Evolutionary conservation across 2,329 filamentous ascomycete species (phyloP).

Genomic region (Xylariaceae sp.): DNA sequence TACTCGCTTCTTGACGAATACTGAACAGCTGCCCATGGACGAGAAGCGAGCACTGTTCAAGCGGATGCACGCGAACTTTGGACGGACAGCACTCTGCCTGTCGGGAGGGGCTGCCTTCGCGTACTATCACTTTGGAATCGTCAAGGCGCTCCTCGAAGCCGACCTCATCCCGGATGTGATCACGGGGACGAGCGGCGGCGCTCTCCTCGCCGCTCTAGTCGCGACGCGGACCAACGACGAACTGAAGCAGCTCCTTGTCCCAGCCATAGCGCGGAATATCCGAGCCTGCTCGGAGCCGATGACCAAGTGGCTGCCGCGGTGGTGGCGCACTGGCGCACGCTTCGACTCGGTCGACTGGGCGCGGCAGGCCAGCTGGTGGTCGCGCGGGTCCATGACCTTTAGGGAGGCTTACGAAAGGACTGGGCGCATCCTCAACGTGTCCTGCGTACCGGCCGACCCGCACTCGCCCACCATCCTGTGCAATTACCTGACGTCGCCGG

Average conservation of each 20-base stretch:
- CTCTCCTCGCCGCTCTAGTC: conserved; percentile 77
- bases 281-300: conserved; percentile 77
- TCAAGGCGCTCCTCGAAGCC: conserved; percentile 82
- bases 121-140: conserved; percentile 93
- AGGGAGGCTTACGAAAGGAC: conserved; percentile 90
- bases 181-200: conserved; percentile 91
- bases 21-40: conserved; percentile 58
- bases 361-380: conserved; percentile 78
- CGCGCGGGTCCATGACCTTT: conserved; percentile 85
- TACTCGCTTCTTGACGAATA: conserved; percentile 61
- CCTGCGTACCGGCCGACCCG: conserved; percentile 90
- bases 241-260: conserved; percentile 74
- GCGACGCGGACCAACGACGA: conserved; percentile 90
- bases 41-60: conserved; percentile 80
- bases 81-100: conserved; percentile 83
- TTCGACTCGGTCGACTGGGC: conserved; percentile 96
- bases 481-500: conserved; percentile 90
- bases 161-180: conserved; percentile 86
- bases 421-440: conserved; percentile 89
- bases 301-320: conserved; percentile 68
- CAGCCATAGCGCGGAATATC: conserved; percentile 77
- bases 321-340: conserved; percentile 87
- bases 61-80: conserved; percentile 82
- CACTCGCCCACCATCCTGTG: conserved; percentile 87
- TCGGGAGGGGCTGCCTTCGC: conserved; percentile 92